phyloP scores from a whole-genome alignment of 345 rosid genomes.

The Acer yangbiense region DNA sequence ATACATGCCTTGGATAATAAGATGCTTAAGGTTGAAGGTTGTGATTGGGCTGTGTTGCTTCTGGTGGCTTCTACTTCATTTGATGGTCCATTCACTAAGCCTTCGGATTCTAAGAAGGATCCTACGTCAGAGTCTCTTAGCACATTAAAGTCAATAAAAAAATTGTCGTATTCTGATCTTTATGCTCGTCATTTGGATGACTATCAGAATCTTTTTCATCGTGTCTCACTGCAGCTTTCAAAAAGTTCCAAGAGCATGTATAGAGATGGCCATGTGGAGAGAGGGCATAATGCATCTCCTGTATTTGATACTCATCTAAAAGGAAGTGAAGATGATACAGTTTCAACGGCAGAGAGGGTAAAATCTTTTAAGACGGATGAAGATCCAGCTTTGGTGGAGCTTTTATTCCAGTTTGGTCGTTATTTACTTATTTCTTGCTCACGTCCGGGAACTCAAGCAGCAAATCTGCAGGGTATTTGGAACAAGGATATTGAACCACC shows the following conservation, averaged over 20 bases:
- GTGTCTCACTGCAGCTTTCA: constrained; percentile 72
- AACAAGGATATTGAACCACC: constrained; percentile 72
- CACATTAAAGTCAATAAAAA: constrained; percentile 44
- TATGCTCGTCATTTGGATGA: constrained; percentile 67
- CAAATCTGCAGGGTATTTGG: constrained; percentile 97
- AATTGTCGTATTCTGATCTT: constrained; percentile 62
- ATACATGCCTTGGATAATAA: constrained; percentile 53
- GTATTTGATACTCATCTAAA: constrained; percentile 17
- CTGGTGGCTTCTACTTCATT: constrained; percentile 74
- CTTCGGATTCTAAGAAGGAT: constrained; percentile 69
- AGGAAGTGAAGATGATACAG: constrained; percentile 24
- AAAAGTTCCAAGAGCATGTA: constrained; percentile 39
- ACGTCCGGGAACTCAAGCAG: constrained; percentile 88
- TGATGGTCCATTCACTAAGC: constrained; percentile 78
- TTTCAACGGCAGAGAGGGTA: constrained; percentile 71
- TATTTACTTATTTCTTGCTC: constrained; percentile 91
- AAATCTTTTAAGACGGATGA: constrained; percentile 71
- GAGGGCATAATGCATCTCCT: constrained; percentile 21
- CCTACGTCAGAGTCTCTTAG: constrained; percentile 50
- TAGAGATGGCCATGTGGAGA: constrained; percentile 13
- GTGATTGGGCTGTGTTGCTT: constrained; percentile 76
- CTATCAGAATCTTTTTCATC: constrained; percentile 82
- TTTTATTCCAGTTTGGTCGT: constrained; percentile 81
- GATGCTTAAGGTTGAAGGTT: constrained; percentile 67
- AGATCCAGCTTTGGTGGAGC: constrained; percentile 86